Evolutionary conservation across 202 grass and related monocot species (phyloP), one percentile per base, ranked within the genome.

Genomic region (Digitaria exilis): DNA sequence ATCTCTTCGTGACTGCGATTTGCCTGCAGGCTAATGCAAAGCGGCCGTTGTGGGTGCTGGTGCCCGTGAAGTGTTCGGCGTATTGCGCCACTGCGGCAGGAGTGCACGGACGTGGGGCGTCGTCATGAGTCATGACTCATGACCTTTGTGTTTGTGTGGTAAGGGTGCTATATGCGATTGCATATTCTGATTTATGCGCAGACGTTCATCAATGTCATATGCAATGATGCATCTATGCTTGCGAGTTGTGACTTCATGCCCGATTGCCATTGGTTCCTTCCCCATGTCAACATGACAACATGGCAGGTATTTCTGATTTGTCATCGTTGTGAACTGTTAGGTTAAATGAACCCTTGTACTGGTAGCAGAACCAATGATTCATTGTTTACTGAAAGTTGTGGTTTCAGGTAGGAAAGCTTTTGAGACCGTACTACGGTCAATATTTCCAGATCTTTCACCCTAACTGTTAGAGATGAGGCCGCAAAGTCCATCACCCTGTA

Each of bases 141-240:
- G n/a, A n/a, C n/a, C n/a, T n/a, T n/a, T n/a, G n/a, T n/a, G 55
- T 57, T 31, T 39, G 37, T 66, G 60, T 64, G 76, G 76, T 73
- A 25, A 64, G 32, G 31, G 55, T 34, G 46, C 18, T 39, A 39
- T 24, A 62, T 62, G 31, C 22, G 8, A 8, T 72, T 49, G 3
- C 7, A 19, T 0, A 64, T 17, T 79, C 25, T 1, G 41, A 32
- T 43, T 60, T 1, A 58, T 6, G 28, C 18, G 17, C 68, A 72
- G 37, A 22, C 44, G 37, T 72, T 22, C 21, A 21, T 21, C 6
- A 52, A 29, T 85, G 29, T 9, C 16, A 51, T 39, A 39, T 39
- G 37, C 37, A 39, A 39, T 39, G 18, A 9, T 69, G 19, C 12
- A 71, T 49, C 64, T 22, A 62, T 26, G n/a, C 43, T 24, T 43